Conservation (phyloP, 116 monocot genomes). For the Posidonia oceanica region DNA sequence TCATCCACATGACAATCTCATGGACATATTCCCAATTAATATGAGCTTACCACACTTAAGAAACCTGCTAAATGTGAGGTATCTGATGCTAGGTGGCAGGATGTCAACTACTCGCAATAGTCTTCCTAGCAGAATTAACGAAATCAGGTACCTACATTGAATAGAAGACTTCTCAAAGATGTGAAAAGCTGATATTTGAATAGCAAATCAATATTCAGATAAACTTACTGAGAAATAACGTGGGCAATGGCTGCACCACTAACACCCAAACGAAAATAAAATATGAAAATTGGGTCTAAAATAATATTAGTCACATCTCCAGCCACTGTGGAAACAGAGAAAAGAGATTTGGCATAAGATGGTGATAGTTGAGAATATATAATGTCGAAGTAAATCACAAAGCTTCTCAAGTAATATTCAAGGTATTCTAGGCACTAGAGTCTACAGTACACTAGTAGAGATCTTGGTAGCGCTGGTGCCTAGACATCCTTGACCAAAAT, state of each 20-base stretch:
- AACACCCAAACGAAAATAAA: slow-evolving; percentile 31
- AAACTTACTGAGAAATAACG: slow-evolving; percentile 66
- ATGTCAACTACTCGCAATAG: slow-evolving; percentile 46
- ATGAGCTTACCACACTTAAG: slow-evolving; percentile 63
- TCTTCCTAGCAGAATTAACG: slow-evolving; percentile 63
- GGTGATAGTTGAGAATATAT: too few species aligned
- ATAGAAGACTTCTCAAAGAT: background rate
- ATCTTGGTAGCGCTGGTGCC: too few species aligned
- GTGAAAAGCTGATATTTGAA: too few species aligned
- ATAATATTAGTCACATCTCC: slow-evolving; percentile 51
- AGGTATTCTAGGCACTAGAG: too few species aligned
- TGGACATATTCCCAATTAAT: background rate
- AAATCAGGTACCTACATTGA: slow-evolving; percentile 61
- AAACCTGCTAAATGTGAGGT: slow-evolving; percentile 73
- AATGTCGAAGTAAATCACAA: too few species aligned
- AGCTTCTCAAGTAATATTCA: too few species aligned
- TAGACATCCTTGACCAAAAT: background rate
- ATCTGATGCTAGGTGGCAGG: slow-evolving; percentile 55
- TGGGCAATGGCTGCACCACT: slow-evolving; percentile 61
- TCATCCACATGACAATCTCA: background rate
- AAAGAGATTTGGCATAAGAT: too few species aligned
- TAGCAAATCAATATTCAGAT: background rate
- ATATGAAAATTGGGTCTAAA: slow-evolving; percentile 51
- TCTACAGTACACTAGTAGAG: too few species aligned
- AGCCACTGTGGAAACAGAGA: slow-evolving; percentile 19